Conservation (phyloP, 495 filamentous ascomycete species). For the Letharia lupina region DNA sequence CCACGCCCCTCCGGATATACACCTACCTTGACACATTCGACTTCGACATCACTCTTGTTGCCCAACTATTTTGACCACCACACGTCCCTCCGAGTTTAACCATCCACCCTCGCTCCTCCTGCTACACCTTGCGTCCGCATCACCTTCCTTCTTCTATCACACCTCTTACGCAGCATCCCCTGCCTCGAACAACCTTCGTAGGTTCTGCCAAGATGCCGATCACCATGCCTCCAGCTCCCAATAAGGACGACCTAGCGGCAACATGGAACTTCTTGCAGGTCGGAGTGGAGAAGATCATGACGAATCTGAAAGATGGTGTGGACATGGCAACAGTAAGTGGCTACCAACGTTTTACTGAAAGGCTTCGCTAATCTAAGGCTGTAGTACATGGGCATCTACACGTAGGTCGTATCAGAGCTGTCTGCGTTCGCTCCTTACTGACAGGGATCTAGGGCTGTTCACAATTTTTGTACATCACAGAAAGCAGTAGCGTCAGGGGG, state of each 20-base stretch:
- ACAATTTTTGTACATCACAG: constrained; percentile 98
- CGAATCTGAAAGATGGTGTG: constrained; percentile 77
- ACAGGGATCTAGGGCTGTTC: constrained; percentile 61
- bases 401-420: constrained; percentile 46
- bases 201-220: constrained; percentile 21
- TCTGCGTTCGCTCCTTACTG: constrained; percentile 22
- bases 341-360: constrained; percentile 15
- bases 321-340: constrained; percentile 75
- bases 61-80: neutral
- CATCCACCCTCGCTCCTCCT: neutral
- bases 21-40: neutral
- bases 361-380: constrained; percentile 26
- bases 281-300: constrained; percentile 89
- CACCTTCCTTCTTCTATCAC: neutral
- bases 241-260: constrained; percentile 72
- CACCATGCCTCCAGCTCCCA: constrained; percentile 38
- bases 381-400: constrained; percentile 97
- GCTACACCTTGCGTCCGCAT: neutral
- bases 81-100: neutral
- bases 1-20: neutral
- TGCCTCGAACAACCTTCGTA: neutral
- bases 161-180: neutral
- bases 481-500: constrained; percentile 59
- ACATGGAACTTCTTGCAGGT: constrained; percentile 86
- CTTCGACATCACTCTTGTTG: neutral